Evolutionary conservation across 192 early-diverging fungal genomes (phyloP).

Genomic region (Coemansia erecta): DNA sequence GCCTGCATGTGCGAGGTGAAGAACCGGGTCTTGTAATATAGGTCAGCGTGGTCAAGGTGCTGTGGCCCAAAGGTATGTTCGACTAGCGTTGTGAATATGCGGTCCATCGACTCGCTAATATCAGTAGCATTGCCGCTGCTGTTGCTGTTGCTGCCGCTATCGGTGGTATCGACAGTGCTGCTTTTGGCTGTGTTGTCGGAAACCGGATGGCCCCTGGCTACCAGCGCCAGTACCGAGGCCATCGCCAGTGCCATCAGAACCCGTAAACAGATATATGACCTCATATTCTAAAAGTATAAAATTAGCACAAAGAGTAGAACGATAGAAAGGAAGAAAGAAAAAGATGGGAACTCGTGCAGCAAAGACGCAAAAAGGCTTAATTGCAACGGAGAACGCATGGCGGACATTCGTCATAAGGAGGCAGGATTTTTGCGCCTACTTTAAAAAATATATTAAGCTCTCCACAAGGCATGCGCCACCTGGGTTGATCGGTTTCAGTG

Average conservation of each 20-base stretch:
- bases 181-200: neutral
- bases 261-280: neutral
- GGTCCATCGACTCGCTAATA: constrained; percentile 8
- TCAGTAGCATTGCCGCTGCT: constrained; percentile 1
- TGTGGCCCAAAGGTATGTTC: constrained; percentile 34
- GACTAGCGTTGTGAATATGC: constrained; percentile 22
- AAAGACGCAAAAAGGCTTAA: no score
- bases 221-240: constrained; percentile 1
- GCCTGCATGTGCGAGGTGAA: constrained; percentile 41
- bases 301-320: no score
- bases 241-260: neutral
- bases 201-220: neutral
- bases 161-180: constrained; percentile 1
- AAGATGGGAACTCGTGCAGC: no score
- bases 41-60: constrained; percentile 18
- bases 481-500: no score
- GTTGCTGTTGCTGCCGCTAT: neutral
- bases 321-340: no score
- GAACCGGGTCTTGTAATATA: constrained; percentile 42
- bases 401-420: no score
- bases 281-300: no score
- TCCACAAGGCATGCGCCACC: no score
- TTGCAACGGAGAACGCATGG: no score
- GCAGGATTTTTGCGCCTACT: no score
- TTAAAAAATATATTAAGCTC: no score